Percentiles rank a stretch among this genome's conserved stretches.
These are phyloP conservation scores for Starmerella bombicola DNA, from an alignment of 805 yeast species.

Conservation along the genomic window DNA sequence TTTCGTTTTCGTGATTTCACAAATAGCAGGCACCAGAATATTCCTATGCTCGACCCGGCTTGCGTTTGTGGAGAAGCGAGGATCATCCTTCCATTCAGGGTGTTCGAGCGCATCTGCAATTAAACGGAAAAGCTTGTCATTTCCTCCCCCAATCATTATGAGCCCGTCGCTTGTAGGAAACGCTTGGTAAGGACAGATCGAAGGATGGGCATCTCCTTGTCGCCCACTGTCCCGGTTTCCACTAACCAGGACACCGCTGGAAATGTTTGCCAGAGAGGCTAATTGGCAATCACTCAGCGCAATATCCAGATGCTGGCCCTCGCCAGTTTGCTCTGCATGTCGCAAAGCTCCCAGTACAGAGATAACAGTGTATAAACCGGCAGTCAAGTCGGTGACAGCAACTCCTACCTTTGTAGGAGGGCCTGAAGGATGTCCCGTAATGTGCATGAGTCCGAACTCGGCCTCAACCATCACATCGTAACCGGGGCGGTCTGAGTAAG, in stretches of 20 bases:
- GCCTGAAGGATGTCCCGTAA: conserved; percentile 33
- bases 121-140: conserved; percentile 30
- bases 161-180: conserved; percentile 31
- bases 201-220: conserved; percentile 34
- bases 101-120: conserved; percentile 28
- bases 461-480: conserved; percentile 38
- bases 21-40: conserved; percentile 27
- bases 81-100: conserved; percentile 31
- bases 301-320: conserved; percentile 32
- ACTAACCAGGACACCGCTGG: conserved; percentile 30
- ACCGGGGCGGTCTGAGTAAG: conserved; percentile 31
- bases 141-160: conserved; percentile 35
- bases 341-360: conserved; percentile 32
- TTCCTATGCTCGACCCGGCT: conserved; percentile 30
- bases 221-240: conserved; percentile 33
- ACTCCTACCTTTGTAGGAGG: conserved; percentile 36
- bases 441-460: conserved; percentile 36
- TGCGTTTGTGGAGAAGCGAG: conserved; percentile 29
- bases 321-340: conserved; percentile 27
- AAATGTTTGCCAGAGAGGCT: conserved; percentile 33
- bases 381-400: conserved; percentile 34
- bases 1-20: conserved; percentile 24
- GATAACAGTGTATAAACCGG: conserved; percentile 32
- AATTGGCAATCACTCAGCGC: conserved; percentile 32
- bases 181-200: conserved; percentile 34